Conservation (phyloP, 169 alveolate genomes). For the Blepharisma undulans region DNA sequence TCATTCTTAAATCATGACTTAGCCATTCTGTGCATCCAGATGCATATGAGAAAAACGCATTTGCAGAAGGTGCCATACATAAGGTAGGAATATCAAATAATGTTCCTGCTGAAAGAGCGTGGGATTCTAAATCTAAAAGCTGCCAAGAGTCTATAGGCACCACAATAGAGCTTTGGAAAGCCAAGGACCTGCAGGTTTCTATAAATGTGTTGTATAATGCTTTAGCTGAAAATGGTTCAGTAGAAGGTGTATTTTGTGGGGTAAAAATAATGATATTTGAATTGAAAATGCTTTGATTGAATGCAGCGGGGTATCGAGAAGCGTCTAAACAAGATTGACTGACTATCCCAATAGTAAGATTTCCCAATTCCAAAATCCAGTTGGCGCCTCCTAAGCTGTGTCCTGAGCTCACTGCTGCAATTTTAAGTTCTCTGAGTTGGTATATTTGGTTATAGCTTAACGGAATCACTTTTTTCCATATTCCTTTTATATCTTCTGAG, state of each 20-base stretch:
- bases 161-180: background rate
- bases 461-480: conserved; percentile 16
- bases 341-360: background rate
- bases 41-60: conserved; percentile 27
- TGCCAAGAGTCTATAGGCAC: conserved; percentile 38
- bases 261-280: background rate
- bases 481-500: background rate
- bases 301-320: conserved; percentile 20
- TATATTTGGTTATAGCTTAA: conserved; percentile 9
- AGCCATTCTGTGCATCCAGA: conserved; percentile 20
- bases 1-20: background rate
- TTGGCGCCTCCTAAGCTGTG: conserved; percentile 22
- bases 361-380: conserved; percentile 26
- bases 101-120: conserved; percentile 6
- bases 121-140: conserved; percentile 19
- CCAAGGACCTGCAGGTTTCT: conserved; percentile 21
- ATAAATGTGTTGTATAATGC: background rate
- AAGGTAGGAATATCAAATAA: background rate
- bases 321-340: conserved; percentile 1
- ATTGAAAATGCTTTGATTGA: background rate
- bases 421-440: background rate
- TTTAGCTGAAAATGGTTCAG: background rate
- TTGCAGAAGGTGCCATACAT: conserved; percentile 22
- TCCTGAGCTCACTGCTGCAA: conserved; percentile 37
- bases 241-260: conserved; percentile 7